Conservation (phyloP, 495 filamentous ascomycete genomes). For the Penicillium maclennaniae region DNA sequence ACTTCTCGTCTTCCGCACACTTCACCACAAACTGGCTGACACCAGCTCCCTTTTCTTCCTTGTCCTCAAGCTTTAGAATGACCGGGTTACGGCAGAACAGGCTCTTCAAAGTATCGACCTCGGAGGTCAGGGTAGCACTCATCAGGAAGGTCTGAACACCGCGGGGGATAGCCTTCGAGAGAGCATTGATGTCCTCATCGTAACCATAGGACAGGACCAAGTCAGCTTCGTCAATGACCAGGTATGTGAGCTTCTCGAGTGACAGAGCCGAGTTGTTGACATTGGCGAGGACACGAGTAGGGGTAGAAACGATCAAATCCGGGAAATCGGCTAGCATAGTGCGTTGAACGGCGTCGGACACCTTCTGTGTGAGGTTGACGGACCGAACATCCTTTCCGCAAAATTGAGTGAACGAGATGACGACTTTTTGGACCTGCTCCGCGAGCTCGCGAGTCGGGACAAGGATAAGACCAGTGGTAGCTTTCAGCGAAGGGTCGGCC, state of each 20-base stretch:
- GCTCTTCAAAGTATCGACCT: slow-evolving; percentile 79
- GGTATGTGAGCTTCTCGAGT: slow-evolving; percentile 63
- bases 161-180: slow-evolving; percentile 72
- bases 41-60: slow-evolving; percentile 64
- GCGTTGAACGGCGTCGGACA: slow-evolving; percentile 79
- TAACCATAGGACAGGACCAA: slow-evolving; percentile 93
- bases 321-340: slow-evolving; percentile 83
- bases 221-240: slow-evolving; percentile 96
- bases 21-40: slow-evolving; percentile 84
- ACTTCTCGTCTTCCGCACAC: slow-evolving; percentile 96
- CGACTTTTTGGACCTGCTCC: slow-evolving; percentile 74
- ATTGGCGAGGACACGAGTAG: slow-evolving; percentile 68
- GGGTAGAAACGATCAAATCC: slow-evolving; percentile 87
- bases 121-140: slow-evolving; percentile 84
- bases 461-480: slow-evolving; percentile 71
- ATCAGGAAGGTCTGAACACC: slow-evolving; percentile 88
- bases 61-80: slow-evolving; percentile 71
- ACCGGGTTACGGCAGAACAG: slow-evolving; percentile 82
- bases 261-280: slow-evolving; percentile 65
- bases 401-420: slow-evolving; percentile 69
- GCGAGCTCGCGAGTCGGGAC: slow-evolving; percentile 94
- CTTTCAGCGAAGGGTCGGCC: slow-evolving; percentile 40
- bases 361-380: slow-evolving; percentile 81
- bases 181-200: slow-evolving; percentile 76
- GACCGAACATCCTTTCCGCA: slow-evolving; percentile 78